These are phyloP conservation scores for Euphorbia neoarborescens DNA, from an alignment of 441 rosid genomes.

Conservation along the genomic window DNA sequence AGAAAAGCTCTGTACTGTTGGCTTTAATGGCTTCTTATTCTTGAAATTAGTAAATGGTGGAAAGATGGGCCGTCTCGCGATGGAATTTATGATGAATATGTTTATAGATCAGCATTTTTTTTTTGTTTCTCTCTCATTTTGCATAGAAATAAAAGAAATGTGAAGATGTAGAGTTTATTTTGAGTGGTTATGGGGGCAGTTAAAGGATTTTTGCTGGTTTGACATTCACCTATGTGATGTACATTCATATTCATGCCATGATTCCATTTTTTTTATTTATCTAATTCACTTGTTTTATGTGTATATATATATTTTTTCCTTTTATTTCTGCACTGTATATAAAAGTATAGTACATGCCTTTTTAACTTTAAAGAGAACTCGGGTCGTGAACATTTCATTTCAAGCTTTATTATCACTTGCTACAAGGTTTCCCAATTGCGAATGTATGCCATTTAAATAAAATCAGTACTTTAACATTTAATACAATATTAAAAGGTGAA, in stretches of 20 bases:
- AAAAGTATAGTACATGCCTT: no score
- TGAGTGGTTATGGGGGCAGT: conserved; percentile 19
- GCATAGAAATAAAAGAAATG: conserved; percentile 27
- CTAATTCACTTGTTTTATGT: not conserved
- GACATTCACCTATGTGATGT: not conserved
- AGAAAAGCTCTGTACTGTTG: conserved; percentile 22
- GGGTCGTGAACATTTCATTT: no score
- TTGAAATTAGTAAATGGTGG: not conserved
- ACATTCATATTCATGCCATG: not conserved
- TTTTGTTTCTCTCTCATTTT: conserved; percentile 14
- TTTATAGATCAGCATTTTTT: conserved; percentile 25
- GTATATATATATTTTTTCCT: no score
- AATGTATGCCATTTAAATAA: no score
- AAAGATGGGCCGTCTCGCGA: conserved; percentile 6
- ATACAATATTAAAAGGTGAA: no score
- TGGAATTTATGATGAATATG: conserved; percentile 19
- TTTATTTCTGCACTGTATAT: no score
- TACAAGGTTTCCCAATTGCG: no score
- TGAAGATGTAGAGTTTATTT: conserved; percentile 28
- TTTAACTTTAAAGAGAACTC: no score
- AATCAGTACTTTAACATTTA: no score
- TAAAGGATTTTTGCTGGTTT: not conserved
- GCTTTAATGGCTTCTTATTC: not conserved
- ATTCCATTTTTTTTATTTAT: not conserved
- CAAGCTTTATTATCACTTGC: no score